A percentile compares a stretch with the other conserved stretches of the same genome.
Evolutionary conservation across 371 early-diverging fungal genomes (phyloP).

Genomic region (Chytridiales sp.): DNA sequence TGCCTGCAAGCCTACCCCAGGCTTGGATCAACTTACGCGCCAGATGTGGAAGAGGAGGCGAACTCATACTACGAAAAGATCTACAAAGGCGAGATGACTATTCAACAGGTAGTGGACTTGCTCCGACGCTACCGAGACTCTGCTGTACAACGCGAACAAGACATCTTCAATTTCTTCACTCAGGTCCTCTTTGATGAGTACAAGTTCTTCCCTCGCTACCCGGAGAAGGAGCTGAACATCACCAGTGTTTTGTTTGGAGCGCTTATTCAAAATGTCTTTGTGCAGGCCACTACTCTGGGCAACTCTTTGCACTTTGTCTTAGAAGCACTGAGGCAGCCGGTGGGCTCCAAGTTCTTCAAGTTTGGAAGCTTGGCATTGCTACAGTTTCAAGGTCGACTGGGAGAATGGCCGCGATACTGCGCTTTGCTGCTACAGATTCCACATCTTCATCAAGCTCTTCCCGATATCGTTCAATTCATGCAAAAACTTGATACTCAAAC

Average conservation of each 20-base stretch:
- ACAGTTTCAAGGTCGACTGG: conserved; percentile 78
- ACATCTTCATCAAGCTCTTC: conserved; percentile 71
- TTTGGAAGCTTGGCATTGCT: conserved; percentile 87
- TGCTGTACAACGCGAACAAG: conserved; percentile 64
- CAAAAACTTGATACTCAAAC: conserved; percentile 29
- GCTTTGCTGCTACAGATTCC: conserved; percentile 75
- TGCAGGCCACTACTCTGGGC: conserved; percentile 70
- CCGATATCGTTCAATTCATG: conserved; percentile 62
- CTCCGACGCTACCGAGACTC: conserved; percentile 73
- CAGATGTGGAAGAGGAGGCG: conserved; percentile 80
- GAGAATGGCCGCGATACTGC: conserved; percentile 91
- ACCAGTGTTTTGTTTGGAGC: conserved; percentile 88
- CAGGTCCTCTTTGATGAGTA: conserved; percentile 92
- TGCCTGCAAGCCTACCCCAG: conserved; percentile 65
- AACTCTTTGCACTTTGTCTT: conserved; percentile 81
- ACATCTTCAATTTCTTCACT: conserved; percentile 79
- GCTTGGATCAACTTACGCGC: conserved; percentile 39
- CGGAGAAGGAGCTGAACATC: conserved; percentile 85
- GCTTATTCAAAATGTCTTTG: conserved; percentile 80
- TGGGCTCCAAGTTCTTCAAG: conserved; percentile 78
- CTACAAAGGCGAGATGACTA: conserved; percentile 71
- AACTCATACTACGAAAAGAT: conserved; percentile 74
- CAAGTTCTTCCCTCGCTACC: conserved; percentile 89
- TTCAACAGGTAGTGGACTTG: conserved; percentile 72
- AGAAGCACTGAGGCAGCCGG: conserved; percentile 77